A percentile compares a stretch with the other conserved stretches of the same genome.
phyloP scores from a whole-genome alignment of 257 asterid species.

The Voacanga thouarsii region DNA sequence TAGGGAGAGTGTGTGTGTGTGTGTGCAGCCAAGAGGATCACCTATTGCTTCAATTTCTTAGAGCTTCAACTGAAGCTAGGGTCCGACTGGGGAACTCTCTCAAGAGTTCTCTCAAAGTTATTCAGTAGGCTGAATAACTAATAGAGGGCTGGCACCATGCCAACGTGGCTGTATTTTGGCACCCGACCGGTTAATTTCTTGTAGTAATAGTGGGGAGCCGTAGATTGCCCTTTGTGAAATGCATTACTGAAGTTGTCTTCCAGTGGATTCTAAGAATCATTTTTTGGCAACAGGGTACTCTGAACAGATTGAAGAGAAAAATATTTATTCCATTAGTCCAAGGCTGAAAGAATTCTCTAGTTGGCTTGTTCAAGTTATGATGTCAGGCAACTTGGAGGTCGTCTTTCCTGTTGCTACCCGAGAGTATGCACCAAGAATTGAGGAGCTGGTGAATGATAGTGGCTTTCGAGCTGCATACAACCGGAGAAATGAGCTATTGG shows the following conservation, averaged over 20 bases:
- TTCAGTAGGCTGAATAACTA: neutral
- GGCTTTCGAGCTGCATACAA: slow-evolving; percentile 76
- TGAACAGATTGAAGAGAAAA: slow-evolving; percentile 41
- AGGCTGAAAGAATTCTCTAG: slow-evolving; percentile 57
- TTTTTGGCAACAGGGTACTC: slow-evolving; percentile 34
- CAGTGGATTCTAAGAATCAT: neutral
- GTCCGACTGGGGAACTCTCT: neutral
- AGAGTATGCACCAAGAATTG: slow-evolving; percentile 66
- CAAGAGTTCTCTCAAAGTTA: neutral
- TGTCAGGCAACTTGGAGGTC: slow-evolving; percentile 73
- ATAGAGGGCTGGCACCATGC: neutral
- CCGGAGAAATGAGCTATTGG: slow-evolving; percentile 62
- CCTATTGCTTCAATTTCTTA: neutral
- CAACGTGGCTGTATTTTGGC: neutral
- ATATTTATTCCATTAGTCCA: slow-evolving; percentile 48
- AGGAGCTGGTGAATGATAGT: slow-evolving; percentile 66
- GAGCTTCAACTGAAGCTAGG: neutral
- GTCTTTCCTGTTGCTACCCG: slow-evolving; percentile 89
- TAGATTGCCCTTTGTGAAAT: neutral
- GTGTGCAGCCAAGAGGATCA: neutral
- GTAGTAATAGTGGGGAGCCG: neutral
- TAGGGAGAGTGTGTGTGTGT: neutral
- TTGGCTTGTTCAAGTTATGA: slow-evolving; percentile 68
- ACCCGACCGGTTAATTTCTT: neutral
- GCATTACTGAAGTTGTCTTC: neutral